Percentiles rank a stretch among this genome's conserved stretches.
These are phyloP conservation scores for Hansenula lynferdii DNA, from an alignment of 1,139 yeast genomes.

Conservation along the genomic window DNA sequence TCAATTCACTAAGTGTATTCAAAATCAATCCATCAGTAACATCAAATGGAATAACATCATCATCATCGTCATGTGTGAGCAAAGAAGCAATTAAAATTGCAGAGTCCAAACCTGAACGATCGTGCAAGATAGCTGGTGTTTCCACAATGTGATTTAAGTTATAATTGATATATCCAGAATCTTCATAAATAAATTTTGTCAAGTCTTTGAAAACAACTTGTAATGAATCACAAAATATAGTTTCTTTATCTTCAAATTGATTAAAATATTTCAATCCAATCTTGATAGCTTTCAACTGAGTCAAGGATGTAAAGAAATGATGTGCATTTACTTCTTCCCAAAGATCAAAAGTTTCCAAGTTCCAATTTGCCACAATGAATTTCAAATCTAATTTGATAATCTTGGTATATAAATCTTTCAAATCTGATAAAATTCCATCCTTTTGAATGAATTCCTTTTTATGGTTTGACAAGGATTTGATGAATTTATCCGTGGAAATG, in stretches of 20 bases:
- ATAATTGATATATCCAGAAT: conserved; percentile 41
- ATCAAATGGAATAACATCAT: conserved; percentile 47
- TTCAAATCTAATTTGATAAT: conserved; percentile 68
- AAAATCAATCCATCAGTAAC: conserved; percentile 49
- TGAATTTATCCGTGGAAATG: conserved; percentile 55
- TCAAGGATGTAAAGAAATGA: conserved; percentile 76
- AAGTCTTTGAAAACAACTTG: conserved; percentile 14
- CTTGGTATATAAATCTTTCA: conserved; percentile 37
- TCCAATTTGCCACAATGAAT: conserved; percentile 65
- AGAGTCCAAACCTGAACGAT: conserved; percentile 72
- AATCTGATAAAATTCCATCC: conserved; percentile 16
- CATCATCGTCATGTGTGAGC: conserved; percentile 53
- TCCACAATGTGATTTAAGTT: conserved; percentile 58
- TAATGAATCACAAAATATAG: conserved; percentile 10
- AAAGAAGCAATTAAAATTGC: conserved; percentile 71
- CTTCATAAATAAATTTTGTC: conserved; percentile 26
- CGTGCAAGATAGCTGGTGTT: conserved; percentile 48
- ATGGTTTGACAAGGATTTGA: conserved; percentile 37
- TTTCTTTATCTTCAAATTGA: conserved; percentile 29
- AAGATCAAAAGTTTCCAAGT: conserved; percentile 64
- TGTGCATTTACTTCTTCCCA: conserved; percentile 85
- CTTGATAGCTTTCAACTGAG: conserved; percentile 65
- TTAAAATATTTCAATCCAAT: conserved; percentile 49
- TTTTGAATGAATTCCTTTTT: conserved; percentile 21
- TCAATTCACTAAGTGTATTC: conserved; percentile 53